Conservation (phyloP, 2,329 filamentous ascomycete species). For the Helotiales sp. region DNA sequence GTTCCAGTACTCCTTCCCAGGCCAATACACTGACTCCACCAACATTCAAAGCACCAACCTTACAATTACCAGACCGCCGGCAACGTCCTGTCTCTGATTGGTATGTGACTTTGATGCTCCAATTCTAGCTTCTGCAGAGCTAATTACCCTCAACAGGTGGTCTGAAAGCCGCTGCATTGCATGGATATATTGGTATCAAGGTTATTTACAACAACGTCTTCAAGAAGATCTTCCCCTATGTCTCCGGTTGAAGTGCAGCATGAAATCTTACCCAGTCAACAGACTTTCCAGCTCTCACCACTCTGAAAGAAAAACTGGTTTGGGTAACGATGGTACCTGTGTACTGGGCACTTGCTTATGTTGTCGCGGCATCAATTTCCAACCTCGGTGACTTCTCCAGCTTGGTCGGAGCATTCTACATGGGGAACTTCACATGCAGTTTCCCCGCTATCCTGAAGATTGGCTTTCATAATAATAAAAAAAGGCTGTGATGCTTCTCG, state of each 20-base stretch:
- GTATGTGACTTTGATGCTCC: not conserved
- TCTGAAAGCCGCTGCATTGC: constrained; percentile 35
- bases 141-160: not conserved
- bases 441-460: not conserved
- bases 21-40: not conserved
- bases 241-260: not conserved
- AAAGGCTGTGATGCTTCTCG: not conserved
- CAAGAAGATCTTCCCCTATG: not conserved
- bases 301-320: not conserved
- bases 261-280: not conserved
- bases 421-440: not conserved
- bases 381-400: not conserved
- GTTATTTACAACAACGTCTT: constrained; percentile 10
- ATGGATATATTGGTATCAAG: constrained; percentile 31
- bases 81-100: not conserved
- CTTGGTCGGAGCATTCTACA: not conserved
- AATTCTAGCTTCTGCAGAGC: not conserved
- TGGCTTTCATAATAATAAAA: not conserved
- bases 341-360: not conserved
- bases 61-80: not conserved
- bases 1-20: not conserved
- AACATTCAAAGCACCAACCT: not conserved
- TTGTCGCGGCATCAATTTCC: not conserved
- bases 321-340: not conserved
- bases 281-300: not conserved